Base-by-base conservation (phyloP, 139 green algal genomes). In the Gonium pectorale region DNA sequence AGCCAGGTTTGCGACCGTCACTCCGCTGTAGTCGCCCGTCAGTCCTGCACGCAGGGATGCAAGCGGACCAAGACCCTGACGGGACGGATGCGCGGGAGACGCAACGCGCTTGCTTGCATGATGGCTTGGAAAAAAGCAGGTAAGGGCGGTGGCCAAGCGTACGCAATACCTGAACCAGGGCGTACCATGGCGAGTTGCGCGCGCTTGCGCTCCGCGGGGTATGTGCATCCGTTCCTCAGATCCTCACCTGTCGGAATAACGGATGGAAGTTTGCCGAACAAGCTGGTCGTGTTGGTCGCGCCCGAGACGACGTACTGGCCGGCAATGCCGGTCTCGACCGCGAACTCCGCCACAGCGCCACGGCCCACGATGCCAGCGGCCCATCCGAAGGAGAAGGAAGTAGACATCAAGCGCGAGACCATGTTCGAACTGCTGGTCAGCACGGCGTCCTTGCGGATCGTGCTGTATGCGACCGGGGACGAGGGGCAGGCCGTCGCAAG, bases 11-110 rank as follows among this genome's bases (percentile, higher is more conserved):
- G 67, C 67, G 5, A 46, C 43, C 7, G 56, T 71, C 4, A 86
- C 86, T 29, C 31, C 21, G 38, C 59, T 43, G 44, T 86, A 86
- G 79, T 78, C 59, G 5, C 51, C 49, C 40, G 79, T 81, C 26
- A 80, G 80, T 60, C 49, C 79, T 49, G 77, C 59, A 13, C 19
- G 13, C 5, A 5, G 8, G 54, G 5, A 33, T n/a, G 5, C 5
- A 63, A 63, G 13, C 54, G n/a, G n/a, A n/a, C n/a, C n/a, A n/a
- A n/a, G n/a, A n/a, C n/a, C n/a, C n/a, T n/a, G n/a, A n/a, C n/a
- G n/a, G n/a, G n/a, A n/a, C n/a, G n/a, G n/a, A n/a, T n/a, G n/a
- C n/a, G n/a, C n/a, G n/a, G n/a, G n/a, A n/a, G n/a, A n/a, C n/a
- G n/a, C n/a, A n/a, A n/a, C n/a, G n/a, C n/a, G n/a, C n/a, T n/a